phyloP scores from a whole-genome alignment of 352 stramenopile species.

The Globisporangium heterothallicum region DNA sequence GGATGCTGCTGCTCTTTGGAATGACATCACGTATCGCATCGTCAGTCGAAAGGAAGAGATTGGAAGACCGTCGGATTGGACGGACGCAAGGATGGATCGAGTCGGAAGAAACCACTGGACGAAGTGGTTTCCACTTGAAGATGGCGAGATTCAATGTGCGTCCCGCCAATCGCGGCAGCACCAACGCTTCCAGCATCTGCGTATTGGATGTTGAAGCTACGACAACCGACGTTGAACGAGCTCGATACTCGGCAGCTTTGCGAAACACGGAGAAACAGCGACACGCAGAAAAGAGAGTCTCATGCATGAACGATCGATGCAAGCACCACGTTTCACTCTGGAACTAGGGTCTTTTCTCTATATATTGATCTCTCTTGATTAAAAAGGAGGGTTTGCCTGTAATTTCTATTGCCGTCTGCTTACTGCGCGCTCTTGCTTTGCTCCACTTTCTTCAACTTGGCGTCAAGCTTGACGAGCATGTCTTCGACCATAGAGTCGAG shows the following conservation, averaged over 20 bases:
- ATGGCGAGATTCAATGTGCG: neutral
- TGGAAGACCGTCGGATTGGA: neutral
- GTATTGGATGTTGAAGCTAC: too few species aligned
- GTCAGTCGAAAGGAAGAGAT: too few species aligned
- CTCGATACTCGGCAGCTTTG: too few species aligned
- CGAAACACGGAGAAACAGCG: too few species aligned
- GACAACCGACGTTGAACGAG: too few species aligned
- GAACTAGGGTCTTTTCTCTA: neutral
- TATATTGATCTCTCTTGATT: neutral
- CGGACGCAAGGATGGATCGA: neutral
- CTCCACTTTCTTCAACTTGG: slow-evolving; percentile 54
- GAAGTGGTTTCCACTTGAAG: neutral
- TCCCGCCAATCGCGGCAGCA: neutral
- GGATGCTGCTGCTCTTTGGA: too few species aligned
- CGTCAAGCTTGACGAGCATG: slow-evolving; percentile 85
- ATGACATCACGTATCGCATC: too few species aligned
- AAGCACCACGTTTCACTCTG: too few species aligned
- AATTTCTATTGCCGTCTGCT: slow-evolving; percentile 7
- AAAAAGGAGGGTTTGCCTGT: too few species aligned
- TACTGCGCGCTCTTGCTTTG: neutral
- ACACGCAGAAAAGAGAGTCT: too few species aligned
- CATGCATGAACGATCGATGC: too few species aligned
- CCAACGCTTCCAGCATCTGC: too few species aligned
- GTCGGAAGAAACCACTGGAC: neutral
- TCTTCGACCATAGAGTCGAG: slow-evolving; percentile 87